Conservation (phyloP, 768 basidiomycete species). For the Trametes villosa region DNA sequence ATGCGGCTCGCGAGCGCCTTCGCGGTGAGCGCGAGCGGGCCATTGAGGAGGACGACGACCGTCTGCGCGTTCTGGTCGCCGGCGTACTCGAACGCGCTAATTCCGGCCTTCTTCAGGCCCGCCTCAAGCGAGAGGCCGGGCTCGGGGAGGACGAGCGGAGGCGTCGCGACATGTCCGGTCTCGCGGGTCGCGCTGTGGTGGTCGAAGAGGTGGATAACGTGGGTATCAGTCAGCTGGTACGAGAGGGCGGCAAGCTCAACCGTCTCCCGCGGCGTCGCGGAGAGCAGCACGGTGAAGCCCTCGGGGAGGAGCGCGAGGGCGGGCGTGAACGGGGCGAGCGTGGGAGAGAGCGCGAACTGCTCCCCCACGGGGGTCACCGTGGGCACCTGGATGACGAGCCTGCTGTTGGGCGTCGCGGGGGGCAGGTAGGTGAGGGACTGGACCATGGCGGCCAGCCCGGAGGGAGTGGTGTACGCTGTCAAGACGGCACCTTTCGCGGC, state of each 20-base stretch:
- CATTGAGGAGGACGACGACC: slow-evolving; percentile 74
- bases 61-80: slow-evolving; percentile 68
- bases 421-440: slow-evolving; percentile 79
- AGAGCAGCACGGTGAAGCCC: slow-evolving; percentile 74
- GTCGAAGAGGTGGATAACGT: slow-evolving; percentile 91
- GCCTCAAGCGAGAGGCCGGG: slow-evolving; percentile 44
- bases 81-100: slow-evolving; percentile 75
- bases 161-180: slow-evolving; percentile 56
- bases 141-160: slow-evolving; percentile 40
- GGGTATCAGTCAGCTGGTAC: slow-evolving; percentile 66
- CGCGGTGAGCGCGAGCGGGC: slow-evolving; percentile 70
- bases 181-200: slow-evolving; percentile 83
- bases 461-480: slow-evolving; percentile 82
- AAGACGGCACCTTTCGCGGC: slow-evolving; percentile 60
- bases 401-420: slow-evolving; percentile 57
- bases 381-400: slow-evolving; percentile 85
- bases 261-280: slow-evolving; percentile 83
- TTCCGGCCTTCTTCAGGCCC: slow-evolving; percentile 60
- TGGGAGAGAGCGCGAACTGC: slow-evolving; percentile 73
- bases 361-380: slow-evolving; percentile 69
- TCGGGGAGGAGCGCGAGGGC: slow-evolving; percentile 64
- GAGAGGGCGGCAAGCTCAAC: slow-evolving; percentile 76
- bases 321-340: slow-evolving; percentile 68
- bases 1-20: slow-evolving; percentile 51
- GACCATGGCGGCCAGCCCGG: slow-evolving; percentile 84